Conservation (phyloP, 176 grass and related monocot genomes). For the Triticum turgidum region DNA sequence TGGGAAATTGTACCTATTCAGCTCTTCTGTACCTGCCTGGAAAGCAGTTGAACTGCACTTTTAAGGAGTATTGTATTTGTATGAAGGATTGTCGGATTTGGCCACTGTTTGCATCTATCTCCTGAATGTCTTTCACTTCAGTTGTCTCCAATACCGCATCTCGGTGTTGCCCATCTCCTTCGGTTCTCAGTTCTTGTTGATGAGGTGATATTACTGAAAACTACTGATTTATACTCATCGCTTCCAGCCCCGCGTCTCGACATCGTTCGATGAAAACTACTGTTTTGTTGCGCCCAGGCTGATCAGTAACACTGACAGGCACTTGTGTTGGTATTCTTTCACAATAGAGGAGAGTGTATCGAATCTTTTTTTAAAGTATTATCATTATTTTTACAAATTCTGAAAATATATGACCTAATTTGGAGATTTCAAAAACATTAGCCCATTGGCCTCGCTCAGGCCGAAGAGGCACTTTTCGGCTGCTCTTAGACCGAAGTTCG, state of each 20-base stretch:
- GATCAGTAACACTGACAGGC: conserved; percentile 49
- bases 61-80: background rate
- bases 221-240: no score
- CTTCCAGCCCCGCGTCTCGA: conserved; percentile 13
- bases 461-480: no score
- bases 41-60: conserved; percentile 32
- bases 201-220: conserved; percentile 30
- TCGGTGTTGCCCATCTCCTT: background rate
- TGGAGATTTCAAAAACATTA: no score
- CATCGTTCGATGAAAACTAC: conserved; percentile 49
- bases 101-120: no score
- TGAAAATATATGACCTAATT: no score
- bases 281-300: conserved; percentile 33
- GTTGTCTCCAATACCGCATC: background rate
- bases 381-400: no score
- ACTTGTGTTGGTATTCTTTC: conserved; percentile 48
- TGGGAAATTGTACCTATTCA: conserved; percentile 33
- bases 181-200: conserved; percentile 13
- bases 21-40: conserved; percentile 35
- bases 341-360: conserved; percentile 66
- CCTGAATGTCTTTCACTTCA: background rate
- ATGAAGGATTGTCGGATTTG: background rate
- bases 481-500: no score
- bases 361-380: no score
- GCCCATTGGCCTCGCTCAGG: no score